Conservation (phyloP, 495 filamentous ascomycete genomes). For the Tuber magnatum region DNA sequence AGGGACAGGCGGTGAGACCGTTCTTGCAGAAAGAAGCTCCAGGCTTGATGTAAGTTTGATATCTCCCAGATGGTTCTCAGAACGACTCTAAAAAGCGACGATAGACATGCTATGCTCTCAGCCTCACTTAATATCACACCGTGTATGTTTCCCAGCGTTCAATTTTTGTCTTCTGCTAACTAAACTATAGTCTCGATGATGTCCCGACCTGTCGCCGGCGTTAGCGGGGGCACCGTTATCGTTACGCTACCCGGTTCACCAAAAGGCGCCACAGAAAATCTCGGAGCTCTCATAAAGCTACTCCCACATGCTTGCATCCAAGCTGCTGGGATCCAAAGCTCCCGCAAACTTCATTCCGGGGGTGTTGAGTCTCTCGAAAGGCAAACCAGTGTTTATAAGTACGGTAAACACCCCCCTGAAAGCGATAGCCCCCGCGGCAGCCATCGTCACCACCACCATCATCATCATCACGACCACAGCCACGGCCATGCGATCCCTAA, state of each 20-base stretch:
- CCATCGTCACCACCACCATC: conserved; percentile 50
- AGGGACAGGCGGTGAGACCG: conserved; percentile 63
- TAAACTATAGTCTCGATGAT: conserved; percentile 75
- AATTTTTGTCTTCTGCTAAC: neutral
- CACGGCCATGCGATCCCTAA: conserved; percentile 62
- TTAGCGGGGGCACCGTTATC: conserved; percentile 74
- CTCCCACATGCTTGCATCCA: conserved; percentile 91
- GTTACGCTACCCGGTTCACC: conserved; percentile 90
- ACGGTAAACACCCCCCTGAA: conserved; percentile 16
- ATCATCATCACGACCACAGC: conserved; percentile 54
- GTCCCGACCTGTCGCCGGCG: conserved; percentile 87
- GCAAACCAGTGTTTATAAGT: conserved; percentile 60
- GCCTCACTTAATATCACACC: conserved; percentile 79
- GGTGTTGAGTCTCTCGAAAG: conserved; percentile 77
- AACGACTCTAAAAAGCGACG: conserved; percentile 7
- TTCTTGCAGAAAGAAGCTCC: conserved; percentile 81
- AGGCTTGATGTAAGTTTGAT: conserved; percentile 63
- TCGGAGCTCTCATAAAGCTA: conserved; percentile 80
- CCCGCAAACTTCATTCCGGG: conserved; percentile 68
- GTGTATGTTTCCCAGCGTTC: conserved; percentile 53
- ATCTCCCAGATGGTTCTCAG: neutral
- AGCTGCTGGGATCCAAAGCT: conserved; percentile 67
- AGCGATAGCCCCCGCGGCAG: conserved; percentile 27
- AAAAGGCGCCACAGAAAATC: conserved; percentile 92
- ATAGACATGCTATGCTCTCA: conserved; percentile 83